Evolutionary conservation across 1,284 basidiomycete species (phyloP), one percentile per base, ranked within the genome.

Genomic region (Ustilago sp.): DNA sequence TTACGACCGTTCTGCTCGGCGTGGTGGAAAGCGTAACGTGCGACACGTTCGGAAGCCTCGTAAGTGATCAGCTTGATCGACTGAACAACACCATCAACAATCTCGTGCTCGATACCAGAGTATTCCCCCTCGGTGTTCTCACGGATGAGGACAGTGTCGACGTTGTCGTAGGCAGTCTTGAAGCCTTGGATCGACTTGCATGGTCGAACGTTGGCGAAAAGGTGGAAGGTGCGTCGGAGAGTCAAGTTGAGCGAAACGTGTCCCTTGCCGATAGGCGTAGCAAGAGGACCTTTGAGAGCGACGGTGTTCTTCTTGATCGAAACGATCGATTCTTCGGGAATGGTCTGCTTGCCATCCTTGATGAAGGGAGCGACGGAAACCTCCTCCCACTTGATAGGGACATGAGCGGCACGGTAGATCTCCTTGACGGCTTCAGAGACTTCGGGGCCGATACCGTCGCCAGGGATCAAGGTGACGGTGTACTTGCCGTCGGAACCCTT

Each of bases 121-220:
- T 99, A 99, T 88, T 99, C 97, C 85, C 97, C 97, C 88, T 99
- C 97, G 35, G 97, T 99, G 88, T 99, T 99, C 89, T 99, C 97
- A 85, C 97, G 94, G 87, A 99, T 99, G 80, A 99, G 89, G 59
- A 98, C 96, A 32, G 94, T 96, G 89, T 99, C 93, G 80, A 99
- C 97, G 85, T 98, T 92, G 87, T 98, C 95, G 86, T 99, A 98
- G 8, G 95, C 93, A 0, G 97, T 99, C 89, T 97, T 97, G 90
- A 92, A 98, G 52, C 97, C 97, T 87, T 94, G 89, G 88, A 99
- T 94, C 54, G 96, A 98, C 57, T 92, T 91, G 86, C 97, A 99
- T 57, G 96, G 97, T 75, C 96, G 92, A 81, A 99, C 96, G 87
- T 99, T 99, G 86, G 97, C 97, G 86, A 98, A 99, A 67, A 99